Conservation (phyloP, 2,329 filamentous ascomycete species). For the Colletotrichum sp. region DNA sequence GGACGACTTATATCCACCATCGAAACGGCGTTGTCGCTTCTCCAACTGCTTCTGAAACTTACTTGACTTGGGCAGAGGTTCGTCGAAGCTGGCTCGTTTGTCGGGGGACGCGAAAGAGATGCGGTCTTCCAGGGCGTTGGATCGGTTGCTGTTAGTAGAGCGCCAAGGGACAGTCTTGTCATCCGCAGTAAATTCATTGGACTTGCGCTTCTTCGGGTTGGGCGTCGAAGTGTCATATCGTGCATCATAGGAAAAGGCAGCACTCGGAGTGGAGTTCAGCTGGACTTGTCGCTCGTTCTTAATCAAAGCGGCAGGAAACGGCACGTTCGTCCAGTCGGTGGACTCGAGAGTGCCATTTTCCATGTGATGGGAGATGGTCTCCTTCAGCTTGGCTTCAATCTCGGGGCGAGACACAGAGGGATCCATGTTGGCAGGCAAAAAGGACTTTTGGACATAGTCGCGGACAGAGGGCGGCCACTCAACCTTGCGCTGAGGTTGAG, state of each 20-base stretch:
- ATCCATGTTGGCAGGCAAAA: conserved; percentile 74
- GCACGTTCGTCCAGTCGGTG: conserved; percentile 83
- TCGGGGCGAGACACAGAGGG: conserved; percentile 67
- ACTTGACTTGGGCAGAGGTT: conserved; percentile 64
- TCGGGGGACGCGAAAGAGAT: conserved; percentile 66
- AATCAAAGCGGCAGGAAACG: conserved; percentile 85
- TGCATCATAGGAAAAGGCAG: conserved; percentile 24
- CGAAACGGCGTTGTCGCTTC: conserved; percentile 88
- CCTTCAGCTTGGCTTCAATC: conserved; percentile 84
- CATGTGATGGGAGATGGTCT: conserved; percentile 83
- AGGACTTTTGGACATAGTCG: conserved; percentile 87
- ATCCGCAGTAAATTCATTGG: conserved; percentile 64
- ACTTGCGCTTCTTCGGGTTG: conserved; percentile 82
- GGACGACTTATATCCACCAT: conserved; percentile 65
- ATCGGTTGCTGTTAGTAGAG: conserved; percentile 62
- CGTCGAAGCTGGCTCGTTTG: conserved; percentile 48
- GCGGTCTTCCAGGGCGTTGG: conserved; percentile 71
- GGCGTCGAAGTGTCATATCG: conserved; percentile 27
- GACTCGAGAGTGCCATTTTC: conserved; percentile 73
- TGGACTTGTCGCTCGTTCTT: conserved; percentile 68
- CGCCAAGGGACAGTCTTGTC: conserved; percentile 74
- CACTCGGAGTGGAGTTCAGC: conserved; percentile 40
- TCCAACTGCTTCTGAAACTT: conserved; percentile 89
- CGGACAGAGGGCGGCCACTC: conserved; percentile 86
- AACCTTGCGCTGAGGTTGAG: conserved; percentile 59